Conservation (phyloP, 192 early-diverging fungal genomes). For the Backusella tarrabulga region DNA sequence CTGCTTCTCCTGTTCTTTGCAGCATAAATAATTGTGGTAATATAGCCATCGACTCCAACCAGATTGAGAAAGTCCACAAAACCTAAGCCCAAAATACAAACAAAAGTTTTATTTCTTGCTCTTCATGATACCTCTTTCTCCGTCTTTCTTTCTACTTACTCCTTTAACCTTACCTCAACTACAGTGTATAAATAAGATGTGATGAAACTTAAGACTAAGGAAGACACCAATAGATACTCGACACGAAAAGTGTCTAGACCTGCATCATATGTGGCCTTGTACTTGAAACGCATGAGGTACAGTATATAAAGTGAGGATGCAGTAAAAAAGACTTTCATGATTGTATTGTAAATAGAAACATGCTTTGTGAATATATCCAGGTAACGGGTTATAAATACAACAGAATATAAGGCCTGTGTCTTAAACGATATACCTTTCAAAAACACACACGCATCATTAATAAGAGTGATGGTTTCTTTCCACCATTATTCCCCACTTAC, state of each 20-base stretch:
- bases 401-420: slow-evolving; percentile 86
- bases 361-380: slow-evolving; percentile 81
- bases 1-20: slow-evolving; percentile 93
- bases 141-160: slow-evolving; percentile 56
- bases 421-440: slow-evolving; percentile 95
- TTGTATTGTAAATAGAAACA: slow-evolving; percentile 87
- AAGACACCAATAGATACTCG: slow-evolving; percentile 79
- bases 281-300: slow-evolving; percentile 84
- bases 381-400: slow-evolving; percentile 92
- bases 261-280: slow-evolving; percentile 92
- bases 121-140: slow-evolving; percentile 40
- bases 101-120: not conserved
- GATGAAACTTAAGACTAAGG: slow-evolving; percentile 67
- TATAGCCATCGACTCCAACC: slow-evolving; percentile 95
- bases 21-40: slow-evolving; percentile 99
- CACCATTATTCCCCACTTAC: slow-evolving; percentile 36
- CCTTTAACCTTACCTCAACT: slow-evolving; percentile 55
- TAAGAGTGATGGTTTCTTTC: slow-evolving; percentile 42
- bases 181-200: slow-evolving; percentile 73
- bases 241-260: slow-evolving; percentile 88
- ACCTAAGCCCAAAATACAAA: slow-evolving; percentile 93
- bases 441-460: slow-evolving; percentile 66
- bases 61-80: slow-evolving; percentile 97
- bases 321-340: slow-evolving; percentile 97
- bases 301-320: slow-evolving; percentile 82